Evolutionary conservation across 2,329 filamentous ascomycete species (phyloP), one percentile per base, ranked within the genome.

Genomic region (Claviceps pusilla): DNA sequence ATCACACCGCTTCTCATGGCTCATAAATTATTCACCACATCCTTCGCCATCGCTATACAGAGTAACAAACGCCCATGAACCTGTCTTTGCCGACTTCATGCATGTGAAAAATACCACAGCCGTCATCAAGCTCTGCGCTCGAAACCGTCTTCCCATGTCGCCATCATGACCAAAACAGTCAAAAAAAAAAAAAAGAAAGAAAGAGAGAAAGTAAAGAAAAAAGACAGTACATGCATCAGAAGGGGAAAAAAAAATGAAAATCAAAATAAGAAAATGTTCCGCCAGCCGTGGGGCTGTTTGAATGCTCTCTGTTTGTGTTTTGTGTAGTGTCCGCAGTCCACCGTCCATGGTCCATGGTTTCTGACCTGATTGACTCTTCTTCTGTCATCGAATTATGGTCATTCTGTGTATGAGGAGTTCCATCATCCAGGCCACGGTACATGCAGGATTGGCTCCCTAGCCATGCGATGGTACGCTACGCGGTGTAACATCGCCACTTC

Each of bases 401-500:
- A 19, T n/a, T 35, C 19, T 48, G 12, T 24, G 9, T 37, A 49
- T 37, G 42, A 29, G 29, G 3, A 52, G 16, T 31, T 48, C 42
- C 6, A 54, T 19, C 51, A 4, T 55, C 52, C 5, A 55, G 24
- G 19, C 37, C 53, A 39, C 43, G 48, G 33, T n/a, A 28, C 42
- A 29, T 56, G 48, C 52, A 50, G 31, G 4, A n/a, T 19, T 63
- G 55, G 69, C 10, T 66, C 63, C 45, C 47, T 73, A 76, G 52
- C 69, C 66, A 58, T 76, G 69, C 12, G 71, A 73, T 33, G 75
- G 74, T 45, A 78, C 69, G 63, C 77, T 80, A 50, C 77, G 75
- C 47, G 77, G 76, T 56, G 75, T 76, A 52, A 75, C 68, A 51
- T 81, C 78, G 52, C 77, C 77, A 63, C 78, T 81, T 57, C 76